Evolutionary conservation across 257 asterid species (phyloP), one percentile per base, ranked within the genome.

Genomic region (Rhazya stricta): DNA sequence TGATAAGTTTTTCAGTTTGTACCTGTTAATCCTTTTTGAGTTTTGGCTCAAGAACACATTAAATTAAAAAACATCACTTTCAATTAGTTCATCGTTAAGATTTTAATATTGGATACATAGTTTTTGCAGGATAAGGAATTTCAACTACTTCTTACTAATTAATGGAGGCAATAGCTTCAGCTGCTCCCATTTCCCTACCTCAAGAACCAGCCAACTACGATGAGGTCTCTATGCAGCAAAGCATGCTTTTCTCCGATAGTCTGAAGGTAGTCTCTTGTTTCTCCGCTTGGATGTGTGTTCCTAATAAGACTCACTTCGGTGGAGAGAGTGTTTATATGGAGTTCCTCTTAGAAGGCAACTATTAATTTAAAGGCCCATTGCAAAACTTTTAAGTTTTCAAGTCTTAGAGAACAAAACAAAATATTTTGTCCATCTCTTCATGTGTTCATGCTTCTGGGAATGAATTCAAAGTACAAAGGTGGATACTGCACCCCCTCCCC

Each of bases 181-280:
- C 87, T 67, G 88, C 91, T 79, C 71, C 94, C 11, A 78, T 73
- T 81, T 86, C 87, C 11, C 82, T 89, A 56, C 91, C 91, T 51
- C 83, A 87, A 74, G 97, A 85, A 79, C 89, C 94, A 6, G 90
- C 91, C 76, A 91, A 86, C 78, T 90, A 82, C 67, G 96, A 89
- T 46, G 99, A 92, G 86, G 91, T 81, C 50, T 90, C 96, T 72
- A 90, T 94, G 97, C 91, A 85, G 80, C 97, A 90, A 82, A 89
- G 96, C 66, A 76, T 91, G 90, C 83, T 89, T 53, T 92, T 94
- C 79, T 87, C 99, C 39, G 96, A 90, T 83, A 90, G 96, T 88
- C 86, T 94, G 67, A 85, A 88, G 99, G 99, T 94, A 75, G 70
- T 69, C 57, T 71, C 41, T 61, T 67, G 61, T 67, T 36, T 68